Base-by-base conservation (phyloP, 352 stramenopile genomes). In the Pythium angustatum region DNA sequence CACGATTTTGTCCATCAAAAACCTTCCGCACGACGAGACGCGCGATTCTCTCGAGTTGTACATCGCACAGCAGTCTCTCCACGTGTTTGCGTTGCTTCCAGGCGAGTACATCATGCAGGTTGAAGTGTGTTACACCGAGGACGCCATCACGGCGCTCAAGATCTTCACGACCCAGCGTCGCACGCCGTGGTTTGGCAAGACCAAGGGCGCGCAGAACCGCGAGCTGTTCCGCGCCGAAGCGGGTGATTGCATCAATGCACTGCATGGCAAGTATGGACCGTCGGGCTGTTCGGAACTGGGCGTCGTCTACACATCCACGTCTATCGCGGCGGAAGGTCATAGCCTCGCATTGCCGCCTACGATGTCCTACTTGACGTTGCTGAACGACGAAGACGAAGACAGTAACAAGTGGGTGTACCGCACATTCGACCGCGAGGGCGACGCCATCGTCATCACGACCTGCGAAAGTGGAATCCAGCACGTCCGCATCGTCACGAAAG, bases 81-180 rank as follows among this genome's bases (percentile, higher is more conserved):
- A 28, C 27, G 8, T 54, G 14, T 55, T 63, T 45, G 22, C 55
- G 24, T 33, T 63, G 14, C 45, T 30, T 19, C 21, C 43, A 14
- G 56, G 56, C 22, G 44, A 63, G 22, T 49, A 44, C 22, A 12
- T 63, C 8, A 31, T 33, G 12, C 27, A 55, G 15, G 56, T 50
- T 9, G 47, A 64, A 17, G 43, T 64, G 31, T 17, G 17, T 3
- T n/a, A 17, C 22, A 57, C 33, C 5, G n/a, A 43, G 2, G 8
- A 24, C 0, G 57, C 27, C 14, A 48, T 49, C 7, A 57, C 15
- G 2, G 44, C 44, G 6, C 22, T 51, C 17, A 38, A 41, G 22
- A 12, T 64, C 19, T 24, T 50, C 45, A 64, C 57, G 31, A 57
- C 22, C 40, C 61, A 62, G 31, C 63, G 52, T 10, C n/a, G 33